Conservation (phyloP, 495 filamentous ascomycete species). For the Lasiosphaeria ovina region DNA sequence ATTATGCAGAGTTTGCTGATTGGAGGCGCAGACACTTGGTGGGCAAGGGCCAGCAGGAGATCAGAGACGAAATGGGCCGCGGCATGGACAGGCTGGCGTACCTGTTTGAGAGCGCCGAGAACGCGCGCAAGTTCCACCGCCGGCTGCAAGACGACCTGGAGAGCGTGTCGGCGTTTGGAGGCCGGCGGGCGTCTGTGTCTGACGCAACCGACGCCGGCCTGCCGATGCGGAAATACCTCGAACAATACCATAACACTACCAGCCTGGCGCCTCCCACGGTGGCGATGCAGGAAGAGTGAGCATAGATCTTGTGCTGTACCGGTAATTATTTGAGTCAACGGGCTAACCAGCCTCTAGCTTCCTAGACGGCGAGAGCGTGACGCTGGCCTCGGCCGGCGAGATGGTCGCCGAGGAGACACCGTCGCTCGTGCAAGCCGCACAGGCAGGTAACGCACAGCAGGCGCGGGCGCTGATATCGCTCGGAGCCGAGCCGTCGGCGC, state of each 20-base stretch:
- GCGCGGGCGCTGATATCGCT: slow-evolving; percentile 14
- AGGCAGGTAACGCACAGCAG: slow-evolving; percentile 15
- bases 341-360: too few relatives aligned
- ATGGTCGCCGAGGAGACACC: slow-evolving; percentile 2
- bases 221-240: slow-evolving; percentile 6
- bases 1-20: slow-evolving; percentile 10
- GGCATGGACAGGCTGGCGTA: slow-evolving; percentile 15
- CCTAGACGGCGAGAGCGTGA: too few relatives aligned
- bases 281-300: too few relatives aligned
- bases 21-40: slow-evolving; percentile 11
- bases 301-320: too few relatives aligned
- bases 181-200: neutral
- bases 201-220: slow-evolving; percentile 5
- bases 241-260: neutral
- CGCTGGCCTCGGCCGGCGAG: neutral
- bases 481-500: slow-evolving; percentile 15
- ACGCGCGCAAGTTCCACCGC: slow-evolving; percentile 11
- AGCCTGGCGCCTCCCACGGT: neutral
- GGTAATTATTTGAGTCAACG: too few relatives aligned
- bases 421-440: slow-evolving; percentile 9
- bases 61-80: slow-evolving; percentile 18
- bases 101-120: slow-evolving; percentile 13
- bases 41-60: slow-evolving; percentile 24
- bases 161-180: slow-evolving; percentile 20
- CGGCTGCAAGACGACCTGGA: slow-evolving; percentile 22